phyloP scores from a whole-genome alignment of 23 red algal species.

The Gracilariopsis chorda region DNA sequence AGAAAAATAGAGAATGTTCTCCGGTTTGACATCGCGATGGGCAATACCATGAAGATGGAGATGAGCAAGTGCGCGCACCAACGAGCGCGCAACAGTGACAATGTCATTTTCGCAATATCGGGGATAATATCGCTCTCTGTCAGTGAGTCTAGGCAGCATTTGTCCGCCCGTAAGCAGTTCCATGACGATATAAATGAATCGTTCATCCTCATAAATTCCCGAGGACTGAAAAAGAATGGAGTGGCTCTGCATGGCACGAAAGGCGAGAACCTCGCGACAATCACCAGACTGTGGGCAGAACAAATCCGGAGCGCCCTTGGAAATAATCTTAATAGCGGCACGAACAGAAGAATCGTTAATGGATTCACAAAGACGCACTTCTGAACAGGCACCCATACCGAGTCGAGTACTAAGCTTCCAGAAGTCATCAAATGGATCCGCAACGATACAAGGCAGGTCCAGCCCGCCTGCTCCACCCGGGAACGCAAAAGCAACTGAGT shows the following conservation, averaged over 20 bases:
- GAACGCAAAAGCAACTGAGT: background rate
- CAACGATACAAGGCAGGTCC: constrained; percentile 24
- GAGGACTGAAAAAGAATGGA: constrained; percentile 42
- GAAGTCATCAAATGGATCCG: constrained; percentile 8
- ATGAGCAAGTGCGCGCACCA: constrained; percentile 66
- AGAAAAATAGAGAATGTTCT: constrained; percentile 80
- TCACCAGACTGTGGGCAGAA: constrained; percentile 46
- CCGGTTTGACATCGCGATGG: constrained; percentile 94
- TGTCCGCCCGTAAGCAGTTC: constrained; percentile 68
- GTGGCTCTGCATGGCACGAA: background rate
- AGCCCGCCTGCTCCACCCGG: constrained; percentile 33
- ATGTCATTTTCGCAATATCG: constrained; percentile 86
- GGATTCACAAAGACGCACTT: constrained; percentile 51
- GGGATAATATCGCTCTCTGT: constrained; percentile 50
- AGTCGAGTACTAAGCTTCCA: constrained; percentile 23
- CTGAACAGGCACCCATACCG: constrained; percentile 65
- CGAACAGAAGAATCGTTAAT: background rate
- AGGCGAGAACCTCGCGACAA: constrained; percentile 66
- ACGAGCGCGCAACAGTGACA: constrained; percentile 36
- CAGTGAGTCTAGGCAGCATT: constrained; percentile 56
- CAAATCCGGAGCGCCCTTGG: constrained; percentile 64
- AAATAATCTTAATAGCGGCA: constrained; percentile 65
- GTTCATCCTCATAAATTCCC: constrained; percentile 77
- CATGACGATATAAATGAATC: constrained; percentile 78
- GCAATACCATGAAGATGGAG: constrained; percentile 62